Conservation (phyloP, 257 asterid genomes). For the Osmanthus fragrans region DNA sequence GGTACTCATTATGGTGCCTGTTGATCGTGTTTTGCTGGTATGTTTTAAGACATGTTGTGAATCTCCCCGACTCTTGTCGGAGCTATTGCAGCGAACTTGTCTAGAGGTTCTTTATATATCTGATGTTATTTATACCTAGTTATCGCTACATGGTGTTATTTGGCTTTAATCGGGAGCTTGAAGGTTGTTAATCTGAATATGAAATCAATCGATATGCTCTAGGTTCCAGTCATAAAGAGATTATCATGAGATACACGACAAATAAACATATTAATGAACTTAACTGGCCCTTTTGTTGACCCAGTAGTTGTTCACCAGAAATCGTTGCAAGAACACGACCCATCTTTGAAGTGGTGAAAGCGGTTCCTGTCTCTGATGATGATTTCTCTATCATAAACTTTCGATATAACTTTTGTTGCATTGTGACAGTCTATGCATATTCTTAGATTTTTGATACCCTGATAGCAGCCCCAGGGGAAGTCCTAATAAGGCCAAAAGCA, state of each 20-base stretch:
- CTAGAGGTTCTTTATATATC: neutral
- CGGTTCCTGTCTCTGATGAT: conserved; percentile 51
- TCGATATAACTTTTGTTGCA: conserved; percentile 36
- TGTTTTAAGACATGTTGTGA: neutral
- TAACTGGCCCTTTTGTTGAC: neutral
- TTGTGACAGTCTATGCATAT: conserved; percentile 51
- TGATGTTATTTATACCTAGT: neutral
- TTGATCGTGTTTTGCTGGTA: neutral
- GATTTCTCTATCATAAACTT: conserved; percentile 42
- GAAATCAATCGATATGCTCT: neutral
- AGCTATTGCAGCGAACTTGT: conserved; percentile 15
- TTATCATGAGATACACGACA: neutral
- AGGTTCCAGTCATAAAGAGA: neutral
- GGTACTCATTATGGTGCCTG: neutral
- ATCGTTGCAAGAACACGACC: conserved; percentile 54
- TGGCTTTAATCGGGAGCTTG: neutral
- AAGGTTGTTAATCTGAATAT: neutral
- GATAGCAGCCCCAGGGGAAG: conserved; percentile 32
- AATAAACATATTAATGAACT: neutral
- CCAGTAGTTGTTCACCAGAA: conserved; percentile 41
- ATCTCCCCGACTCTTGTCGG: neutral
- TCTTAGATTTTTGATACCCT: conserved; percentile 52
- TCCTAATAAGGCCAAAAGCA: conserved; percentile 46
- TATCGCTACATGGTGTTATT: neutral
- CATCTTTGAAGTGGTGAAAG: conserved; percentile 50